Evolutionary conservation across 805 yeast genomes (phyloP), one percentile per base, ranked within the genome.

Genomic region (Candida maltosa): DNA sequence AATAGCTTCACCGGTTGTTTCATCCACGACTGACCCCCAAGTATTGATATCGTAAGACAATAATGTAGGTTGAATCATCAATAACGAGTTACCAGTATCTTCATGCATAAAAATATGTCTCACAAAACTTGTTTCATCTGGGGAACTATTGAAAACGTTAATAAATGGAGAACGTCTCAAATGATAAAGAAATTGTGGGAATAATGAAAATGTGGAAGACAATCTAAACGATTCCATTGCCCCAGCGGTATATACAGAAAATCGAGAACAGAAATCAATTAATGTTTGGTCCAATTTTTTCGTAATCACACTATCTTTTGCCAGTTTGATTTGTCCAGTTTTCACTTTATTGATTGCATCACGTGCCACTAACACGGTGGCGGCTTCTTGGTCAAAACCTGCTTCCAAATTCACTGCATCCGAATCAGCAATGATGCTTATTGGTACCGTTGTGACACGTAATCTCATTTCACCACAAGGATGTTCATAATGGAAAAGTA

Each of bases 31-130:
- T 1, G 32, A 28, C 9, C 75, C 77, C 44, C 54, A 67, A 12
- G 56, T 57, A 15, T 65, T 68, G 32, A 76, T 53, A 40, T 75
- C 78, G 52, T 73, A 80, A 9, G 80, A 62, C 3, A 80, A 70
- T 48, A 80, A 64, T 2, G 83, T 74, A 20, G 87, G 87, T 52
- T 81, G 87, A 40, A 80, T 77, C 84, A 80, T 80, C 25, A 76
- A 69, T 44, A 80, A 61, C 1, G 84, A 69, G 45, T 78, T 79
- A 23, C 65, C 62, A 14, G 76, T 69, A 47, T 81, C 84, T 54
- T 80, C 87, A 26, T 73, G 73, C 51, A 76, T 58, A 51, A 80
- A 73, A 23, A 76, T 65, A 47, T 80, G 86, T 49, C 85, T 70
- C 40, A 76, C 70, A 51, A 71, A 80, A 12, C 78, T 69, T 5